Percentiles rank a stretch among this genome's conserved stretches.
phyloP scores from a whole-genome alignment of 176 grass and related monocot genomes.

The Aechmea fasciata region DNA sequence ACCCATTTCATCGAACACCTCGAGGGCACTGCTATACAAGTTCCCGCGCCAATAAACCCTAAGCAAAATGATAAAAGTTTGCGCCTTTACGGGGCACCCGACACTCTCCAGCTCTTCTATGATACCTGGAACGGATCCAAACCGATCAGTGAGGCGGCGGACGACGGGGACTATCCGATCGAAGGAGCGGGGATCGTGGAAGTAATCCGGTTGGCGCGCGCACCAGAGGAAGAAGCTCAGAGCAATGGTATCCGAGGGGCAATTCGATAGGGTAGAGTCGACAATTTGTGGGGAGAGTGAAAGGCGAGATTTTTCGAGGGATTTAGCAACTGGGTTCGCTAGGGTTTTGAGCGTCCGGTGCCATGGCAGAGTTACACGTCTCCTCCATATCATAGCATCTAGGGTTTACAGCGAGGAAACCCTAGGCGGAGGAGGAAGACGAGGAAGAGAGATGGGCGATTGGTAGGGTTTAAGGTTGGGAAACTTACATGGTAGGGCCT shows the following conservation, averaged over 20 bases:
- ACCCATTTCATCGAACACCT: conserved; percentile 74
- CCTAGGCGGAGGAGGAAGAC: no score
- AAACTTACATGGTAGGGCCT: no score
- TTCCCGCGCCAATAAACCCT: conserved; percentile 72
- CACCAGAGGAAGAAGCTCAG: conserved; percentile 87
- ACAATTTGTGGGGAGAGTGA: conserved; percentile 43
- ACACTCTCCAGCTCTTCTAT: conserved; percentile 36
- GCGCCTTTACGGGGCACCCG: conserved; percentile 50
- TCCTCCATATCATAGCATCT: conserved; percentile 24
- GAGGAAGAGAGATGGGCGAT: no score
- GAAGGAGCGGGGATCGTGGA: conserved; percentile 55
- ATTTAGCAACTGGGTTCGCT: conserved; percentile 18
- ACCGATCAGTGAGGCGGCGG: conserved; percentile 40
- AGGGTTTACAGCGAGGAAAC: not conserved
- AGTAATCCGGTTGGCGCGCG: conserved; percentile 55
- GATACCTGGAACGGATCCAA: conserved; percentile 36
- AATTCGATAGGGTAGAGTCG: conserved; percentile 36
- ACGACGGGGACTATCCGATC: conserved; percentile 60
- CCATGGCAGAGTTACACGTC: conserved; percentile 9
- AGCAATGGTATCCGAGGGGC: conserved; percentile 53
- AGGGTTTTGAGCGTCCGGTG: conserved; percentile 11
- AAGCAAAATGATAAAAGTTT: conserved; percentile 67
- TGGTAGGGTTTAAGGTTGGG: no score
- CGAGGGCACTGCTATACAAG: conserved; percentile 36
- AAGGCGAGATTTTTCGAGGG: conserved; percentile 6